Conservation (phyloP, 1,139 yeast species). For the Oligophagozyma castellii region DNA sequence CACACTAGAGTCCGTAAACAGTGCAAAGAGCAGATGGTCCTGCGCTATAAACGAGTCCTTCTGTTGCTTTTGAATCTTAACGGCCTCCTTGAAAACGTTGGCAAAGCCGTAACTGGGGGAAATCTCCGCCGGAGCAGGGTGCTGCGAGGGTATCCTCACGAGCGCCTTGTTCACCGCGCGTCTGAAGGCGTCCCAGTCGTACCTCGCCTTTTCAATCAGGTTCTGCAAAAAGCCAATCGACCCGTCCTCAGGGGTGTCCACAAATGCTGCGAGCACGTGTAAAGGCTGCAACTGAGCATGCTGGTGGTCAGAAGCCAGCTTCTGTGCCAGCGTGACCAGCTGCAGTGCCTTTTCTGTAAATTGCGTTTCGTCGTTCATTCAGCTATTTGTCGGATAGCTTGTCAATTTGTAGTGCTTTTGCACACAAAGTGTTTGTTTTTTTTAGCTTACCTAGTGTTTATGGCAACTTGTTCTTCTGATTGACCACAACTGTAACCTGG, state of each 20-base stretch:
- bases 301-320: constrained; percentile 71
- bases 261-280: constrained; percentile 87
- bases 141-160: constrained; percentile 76
- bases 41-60: constrained; percentile 88
- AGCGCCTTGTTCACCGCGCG: constrained; percentile 67
- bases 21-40: constrained; percentile 79
- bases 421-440: too few relatives aligned
- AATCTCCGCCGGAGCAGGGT: constrained; percentile 72
- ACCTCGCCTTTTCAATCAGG: constrained; percentile 75
- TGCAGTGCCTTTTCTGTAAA: constrained; percentile 89
- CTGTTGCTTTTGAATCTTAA: constrained; percentile 68
- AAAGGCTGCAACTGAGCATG: constrained; percentile 76
- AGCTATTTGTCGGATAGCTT: too few relatives aligned
- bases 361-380: constrained; percentile 47
- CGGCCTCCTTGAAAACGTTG: constrained; percentile 54
- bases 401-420: too few relatives aligned
- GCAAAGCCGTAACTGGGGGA: constrained; percentile 60
- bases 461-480: too few relatives aligned
- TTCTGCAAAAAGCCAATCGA: constrained; percentile 57
- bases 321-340: constrained; percentile 64
- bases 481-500: too few relatives aligned
- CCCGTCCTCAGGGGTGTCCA: constrained; percentile 60
- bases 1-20: constrained; percentile 64
- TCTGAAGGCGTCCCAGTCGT: constrained; percentile 73
- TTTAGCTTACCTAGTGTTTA: too few relatives aligned